Base-by-base conservation (phyloP, 1,284 basidiomycete species). In the Cutaneotrichosporon daszewskae region DNA sequence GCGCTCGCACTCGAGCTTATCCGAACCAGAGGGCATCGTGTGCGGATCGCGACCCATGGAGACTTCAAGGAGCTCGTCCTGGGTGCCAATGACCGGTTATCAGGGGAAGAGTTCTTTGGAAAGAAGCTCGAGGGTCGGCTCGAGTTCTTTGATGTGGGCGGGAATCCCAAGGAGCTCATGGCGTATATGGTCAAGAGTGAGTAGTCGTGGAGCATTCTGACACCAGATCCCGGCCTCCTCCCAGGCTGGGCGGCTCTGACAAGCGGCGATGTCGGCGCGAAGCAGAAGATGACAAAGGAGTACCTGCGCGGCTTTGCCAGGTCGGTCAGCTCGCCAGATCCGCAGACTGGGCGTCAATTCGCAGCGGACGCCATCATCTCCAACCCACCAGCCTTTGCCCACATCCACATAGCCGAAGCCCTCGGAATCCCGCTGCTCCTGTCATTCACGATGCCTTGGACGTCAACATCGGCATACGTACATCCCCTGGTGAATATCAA, bases 391-490 rank as follows among this genome's bases (percentile, higher is more conserved):
- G 74, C 77, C 2, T 82, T 82, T 55, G 80, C 77, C 0, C 79
- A 81, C 64, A 66, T 81, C 6, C 80, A 82, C 52, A 77, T 80
- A 37, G 80, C 81, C 1, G 80, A 83, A 55, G 79, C 79, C 5
- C 61, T 82, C 4, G 80, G 80, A 1, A 72, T 83, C 29, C 81
- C 81, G 0, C 62, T 81, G 9, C 68, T 77, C 26, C 62, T 81
- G 53, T 77, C 74, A 26, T 49, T 46, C 35, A 79, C 79, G 1
- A 84, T 83, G 82, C 81, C 81, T 16, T 84, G 82, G 81, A 79
- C 69, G 32, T 75, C 80, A 0, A 84, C 82, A 0, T 73, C 75
- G 3, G 69, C 74, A 3, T 84, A 83, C 58, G 75, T 79, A 0
- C 82, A 85, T 55, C 81, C 81, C 8, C 69, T 82, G 9, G 79